Base-by-base conservation (phyloP, 306 rosid genomes). In the Acacia confusa region DNA sequence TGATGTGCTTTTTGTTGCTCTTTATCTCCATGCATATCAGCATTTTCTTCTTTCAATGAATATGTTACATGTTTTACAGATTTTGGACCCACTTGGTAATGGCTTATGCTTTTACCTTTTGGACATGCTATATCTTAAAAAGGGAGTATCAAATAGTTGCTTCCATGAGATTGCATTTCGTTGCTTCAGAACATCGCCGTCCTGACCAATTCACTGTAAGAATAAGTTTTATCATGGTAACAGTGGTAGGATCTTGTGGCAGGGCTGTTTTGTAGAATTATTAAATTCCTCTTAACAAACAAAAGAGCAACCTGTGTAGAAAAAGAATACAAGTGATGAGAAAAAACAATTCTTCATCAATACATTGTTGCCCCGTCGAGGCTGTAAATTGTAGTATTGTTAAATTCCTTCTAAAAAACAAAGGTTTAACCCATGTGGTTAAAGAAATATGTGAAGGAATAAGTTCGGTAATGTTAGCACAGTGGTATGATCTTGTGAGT, bases 31-130 rank as follows among this genome's bases (percentile, higher is more conserved):
- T 36, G 14, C 48, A 48, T 30, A 44, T 47, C 48, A 76, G 75
- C 66, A 36, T 44, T 44, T 67, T 61, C 82, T 70, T 63, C 71
- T 78, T 75, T 45, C 60, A 78, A 55, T n/a, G 25, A 82, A 28
- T 83, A 17, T 72, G 70, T 70, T 76, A 45, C 41, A 44, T 77
- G 24, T 78, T 78, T 86, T 87, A 85, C 94, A 95, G 99, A 88
- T 95, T 95, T 84, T 95, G 98, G 99, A 92, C 99, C 78, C 99
- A 95, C 86, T 83, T 93, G 87, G 91, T 89, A 76, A 95, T 95
- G 98, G 98, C 98, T 61, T 95, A 95, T 87, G 94, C 84, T 72
- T 95, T 95, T 88, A 93, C 99, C 74, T 88, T 92, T 77, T 95
- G 98, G 97, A 89, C 98, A 28, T 95, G 96, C 86, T 92, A 91